phyloP scores from a whole-genome alignment of 768 basidiomycete genomes.

The Russula sp. region DNA sequence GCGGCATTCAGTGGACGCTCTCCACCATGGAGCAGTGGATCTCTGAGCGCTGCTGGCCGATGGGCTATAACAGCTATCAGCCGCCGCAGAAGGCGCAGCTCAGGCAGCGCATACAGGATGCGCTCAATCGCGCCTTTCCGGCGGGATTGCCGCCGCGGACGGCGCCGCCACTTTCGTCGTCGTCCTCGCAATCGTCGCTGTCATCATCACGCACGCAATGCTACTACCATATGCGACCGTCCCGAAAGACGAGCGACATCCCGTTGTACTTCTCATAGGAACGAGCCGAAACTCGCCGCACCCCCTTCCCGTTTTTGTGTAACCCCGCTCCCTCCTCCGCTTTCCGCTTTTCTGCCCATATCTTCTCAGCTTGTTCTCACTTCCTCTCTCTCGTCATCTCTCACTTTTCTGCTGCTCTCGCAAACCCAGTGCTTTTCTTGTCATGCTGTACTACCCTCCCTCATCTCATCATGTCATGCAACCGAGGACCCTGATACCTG shows the following conservation, averaged over 20 bases:
- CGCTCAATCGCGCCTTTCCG: constrained; percentile 7
- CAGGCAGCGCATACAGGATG: constrained; percentile 36
- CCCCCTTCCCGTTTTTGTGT: background rate
- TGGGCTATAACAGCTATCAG: constrained; percentile 50
- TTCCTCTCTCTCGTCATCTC: background rate
- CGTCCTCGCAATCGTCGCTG: background rate
- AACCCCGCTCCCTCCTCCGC: background rate
- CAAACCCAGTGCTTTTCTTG: background rate
- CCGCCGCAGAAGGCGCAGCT: constrained; percentile 38
- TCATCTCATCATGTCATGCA: background rate
- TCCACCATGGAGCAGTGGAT: constrained; percentile 52
- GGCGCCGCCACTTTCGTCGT: background rate
- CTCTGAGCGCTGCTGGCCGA: constrained; percentile 48
- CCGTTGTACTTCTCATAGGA: background rate
- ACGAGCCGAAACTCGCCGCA: background rate
- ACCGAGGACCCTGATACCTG: constrained; percentile 4
- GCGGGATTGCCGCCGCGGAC: background rate
- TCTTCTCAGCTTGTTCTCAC: background rate
- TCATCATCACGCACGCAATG: background rate
- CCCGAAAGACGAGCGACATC: background rate
- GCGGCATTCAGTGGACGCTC: constrained; percentile 48
- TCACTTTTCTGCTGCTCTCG: background rate
- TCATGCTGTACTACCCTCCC: background rate
- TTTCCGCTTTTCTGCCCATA: background rate
- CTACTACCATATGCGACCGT: background rate